These are phyloP conservation scores for Calonectria hawksworthii DNA, from an alignment of 2,329 filamentous ascomycete species.

Conservation along the genomic window DNA sequence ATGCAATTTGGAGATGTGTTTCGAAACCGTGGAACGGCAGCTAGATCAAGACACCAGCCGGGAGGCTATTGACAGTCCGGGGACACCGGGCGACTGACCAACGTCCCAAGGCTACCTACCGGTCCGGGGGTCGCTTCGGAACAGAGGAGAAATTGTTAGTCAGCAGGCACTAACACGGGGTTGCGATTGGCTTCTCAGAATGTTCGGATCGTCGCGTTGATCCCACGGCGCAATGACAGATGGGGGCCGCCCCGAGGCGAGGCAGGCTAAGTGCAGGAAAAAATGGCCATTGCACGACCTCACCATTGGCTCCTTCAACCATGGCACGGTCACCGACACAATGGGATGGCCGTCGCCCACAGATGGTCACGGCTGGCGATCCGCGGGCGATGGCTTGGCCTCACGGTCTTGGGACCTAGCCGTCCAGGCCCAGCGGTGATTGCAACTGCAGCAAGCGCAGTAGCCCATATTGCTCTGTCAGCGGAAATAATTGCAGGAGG, in stretches of 20 bases:
- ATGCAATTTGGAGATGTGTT: not conserved
- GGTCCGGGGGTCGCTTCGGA: slow-evolving; percentile 4
- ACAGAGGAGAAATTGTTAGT: slow-evolving; percentile 33
- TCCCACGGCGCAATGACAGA: slow-evolving; percentile 44
- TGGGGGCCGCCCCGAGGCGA: slow-evolving; percentile 41
- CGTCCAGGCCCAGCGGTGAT: not conserved
- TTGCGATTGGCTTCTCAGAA: slow-evolving; percentile 53
- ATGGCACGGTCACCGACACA: slow-evolving; percentile 25
- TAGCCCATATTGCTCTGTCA: not conserved
- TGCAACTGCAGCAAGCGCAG: not conserved
- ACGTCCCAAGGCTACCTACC: not conserved
- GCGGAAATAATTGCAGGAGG: slow-evolving; percentile 27
- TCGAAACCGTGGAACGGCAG: slow-evolving; percentile 14
- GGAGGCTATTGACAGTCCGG: slow-evolving; percentile 11
- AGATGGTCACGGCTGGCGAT: slow-evolving; percentile 3
- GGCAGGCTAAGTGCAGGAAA: slow-evolving; percentile 24
- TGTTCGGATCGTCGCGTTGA: slow-evolving; percentile 46
- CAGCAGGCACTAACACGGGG: slow-evolving; percentile 34
- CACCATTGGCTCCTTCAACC: slow-evolving; percentile 37
- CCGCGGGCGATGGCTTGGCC: slow-evolving; percentile 8
- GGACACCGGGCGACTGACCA: slow-evolving; percentile 16
- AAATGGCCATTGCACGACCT: slow-evolving; percentile 28
- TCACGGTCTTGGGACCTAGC: not conserved
- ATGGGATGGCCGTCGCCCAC: slow-evolving; percentile 30
- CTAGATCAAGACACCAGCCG: not conserved